Percentiles rank a stretch among this genome's conserved stretches.
Conservation (phyloP, 441 rosid species). For the Lepidium campestre region DNA sequence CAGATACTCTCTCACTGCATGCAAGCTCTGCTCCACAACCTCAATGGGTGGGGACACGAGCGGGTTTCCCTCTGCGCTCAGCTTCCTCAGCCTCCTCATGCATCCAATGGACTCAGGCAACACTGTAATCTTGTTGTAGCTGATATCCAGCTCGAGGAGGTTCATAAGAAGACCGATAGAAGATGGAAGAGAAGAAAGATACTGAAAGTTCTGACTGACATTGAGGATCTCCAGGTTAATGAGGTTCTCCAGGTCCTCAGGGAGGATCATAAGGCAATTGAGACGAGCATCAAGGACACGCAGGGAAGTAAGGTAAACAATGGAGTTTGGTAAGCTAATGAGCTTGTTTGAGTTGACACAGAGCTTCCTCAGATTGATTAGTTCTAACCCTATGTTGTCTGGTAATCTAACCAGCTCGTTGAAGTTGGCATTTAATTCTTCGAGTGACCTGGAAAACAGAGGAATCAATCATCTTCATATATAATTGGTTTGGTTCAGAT, state of each 20-base stretch:
- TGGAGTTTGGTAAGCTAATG: constrained; percentile 51
- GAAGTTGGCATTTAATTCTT: constrained; percentile 82
- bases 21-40: constrained; percentile 53
- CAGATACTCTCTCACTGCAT: constrained; percentile 55
- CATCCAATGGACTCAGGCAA: constrained; percentile 79
- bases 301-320: constrained; percentile 52
- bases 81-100: constrained; percentile 61
- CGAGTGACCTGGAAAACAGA: constrained; percentile 43
- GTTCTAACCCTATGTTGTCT: constrained; percentile 61
- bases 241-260: constrained; percentile 66
- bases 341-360: constrained; percentile 74
- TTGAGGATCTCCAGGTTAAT: constrained; percentile 69
- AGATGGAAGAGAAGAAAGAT: constrained; percentile 53
- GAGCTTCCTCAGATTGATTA: constrained; percentile 55
- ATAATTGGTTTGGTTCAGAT: not conserved
- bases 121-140: constrained; percentile 61
- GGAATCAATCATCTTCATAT: not conserved
- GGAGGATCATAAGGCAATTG: constrained; percentile 65
- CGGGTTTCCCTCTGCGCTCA: constrained; percentile 70
- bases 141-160: constrained; percentile 69
- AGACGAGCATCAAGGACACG: constrained; percentile 68
- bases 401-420: constrained; percentile 69
- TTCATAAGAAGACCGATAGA: constrained; percentile 72
- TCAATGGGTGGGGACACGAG: constrained; percentile 66
- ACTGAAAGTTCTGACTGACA: constrained; percentile 82